phyloP scores from a whole-genome alignment of 2,329 filamentous ascomycete species.

The Aspergillus tubingensis region DNA sequence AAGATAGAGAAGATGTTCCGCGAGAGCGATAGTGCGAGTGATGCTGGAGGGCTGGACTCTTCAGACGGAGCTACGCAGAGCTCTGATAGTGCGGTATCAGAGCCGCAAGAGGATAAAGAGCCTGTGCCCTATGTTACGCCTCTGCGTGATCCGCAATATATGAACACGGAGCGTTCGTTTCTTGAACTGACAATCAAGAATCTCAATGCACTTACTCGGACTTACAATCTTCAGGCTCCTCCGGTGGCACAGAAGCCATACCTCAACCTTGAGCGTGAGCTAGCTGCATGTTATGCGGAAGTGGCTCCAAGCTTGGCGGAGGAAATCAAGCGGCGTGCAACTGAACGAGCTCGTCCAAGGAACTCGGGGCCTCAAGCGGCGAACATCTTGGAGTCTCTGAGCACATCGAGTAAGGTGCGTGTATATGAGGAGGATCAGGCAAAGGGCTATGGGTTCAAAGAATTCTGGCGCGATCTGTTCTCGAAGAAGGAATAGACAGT shows the following conservation, averaged over 20 bases:
- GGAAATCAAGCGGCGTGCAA: slow-evolving; percentile 71
- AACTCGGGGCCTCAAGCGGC: slow-evolving; percentile 33
- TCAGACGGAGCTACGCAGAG: background rate
- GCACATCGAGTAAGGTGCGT: slow-evolving; percentile 49
- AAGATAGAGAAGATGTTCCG: slow-evolving; percentile 29
- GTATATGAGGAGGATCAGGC: slow-evolving; percentile 74
- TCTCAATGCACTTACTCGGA: slow-evolving; percentile 77
- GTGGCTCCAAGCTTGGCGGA: slow-evolving; percentile 74
- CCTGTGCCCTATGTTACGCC: slow-evolving; percentile 53
- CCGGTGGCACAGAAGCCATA: slow-evolving; percentile 92
- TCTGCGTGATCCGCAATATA: slow-evolving; percentile 79
- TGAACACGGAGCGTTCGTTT: slow-evolving; percentile 71
- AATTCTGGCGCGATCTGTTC: slow-evolving; percentile 88
- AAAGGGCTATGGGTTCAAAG: slow-evolving; percentile 76
- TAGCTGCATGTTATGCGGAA: slow-evolving; percentile 79
- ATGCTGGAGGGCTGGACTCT: slow-evolving; percentile 15
- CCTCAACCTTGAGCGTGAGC: slow-evolving; percentile 78
- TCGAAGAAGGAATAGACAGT: slow-evolving; percentile 23
- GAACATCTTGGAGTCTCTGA: slow-evolving; percentile 64
- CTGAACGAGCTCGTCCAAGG: slow-evolving; percentile 41
- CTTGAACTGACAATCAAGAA: slow-evolving; percentile 73
- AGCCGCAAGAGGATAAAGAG: slow-evolving; percentile 11
- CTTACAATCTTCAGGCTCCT: slow-evolving; percentile 94
- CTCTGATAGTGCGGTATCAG: background rate
- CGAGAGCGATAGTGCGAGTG: slow-evolving; percentile 10